Base-by-base conservation (phyloP, 1,284 basidiomycete species). In the Meira miltonrushii region DNA sequence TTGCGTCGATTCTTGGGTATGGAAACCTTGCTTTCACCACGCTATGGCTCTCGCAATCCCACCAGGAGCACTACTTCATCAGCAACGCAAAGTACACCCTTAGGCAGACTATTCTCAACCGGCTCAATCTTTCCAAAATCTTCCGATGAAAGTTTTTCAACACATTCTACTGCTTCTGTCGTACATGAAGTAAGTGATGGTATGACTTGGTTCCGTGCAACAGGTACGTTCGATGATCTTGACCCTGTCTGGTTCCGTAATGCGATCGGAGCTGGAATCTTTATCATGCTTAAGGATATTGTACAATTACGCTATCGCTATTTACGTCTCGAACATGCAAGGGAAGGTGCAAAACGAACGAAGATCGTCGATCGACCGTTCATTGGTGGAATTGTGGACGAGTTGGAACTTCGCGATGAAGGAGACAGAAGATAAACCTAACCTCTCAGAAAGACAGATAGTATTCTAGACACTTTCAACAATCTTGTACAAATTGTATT, bases 211-310 rank as follows among this genome's bases (percentile, higher is more conserved):
- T 23, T 25, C 23, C 23, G 17, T 17, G 8, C 43, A 17, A 25
- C 23, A 17, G 43, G 23, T 25, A 44, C 17, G 43, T 53, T 33
- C 25, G 50, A 39, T 25, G 50, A 53, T 23, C 50, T 74, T 17
- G 74, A 76, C 37, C 69, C 72, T 1, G 64, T 75, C 1, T 76
- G 74, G 74, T 75, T 55, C 52, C 58, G 74, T 2, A 76, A 73
- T 48, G 63, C 71, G 0, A 46, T 76, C 1, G 74, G 74, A 11
- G 67, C 66, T 0, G 68, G 59, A 11, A n/a, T 72, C 2, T 76
- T 63, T 54, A 68, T 75, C 21, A 49, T 73, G 39, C 10, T 67
- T 39, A 73, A 71, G 46, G 74, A 76, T 54, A 60, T 61, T 1
- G 52, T 58, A 7, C 59, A 60, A 25, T 46, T 76, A 28, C 49